phyloP scores from a whole-genome alignment of 768 basidiomycete genomes.

The Chlorophyllum brunneum region DNA sequence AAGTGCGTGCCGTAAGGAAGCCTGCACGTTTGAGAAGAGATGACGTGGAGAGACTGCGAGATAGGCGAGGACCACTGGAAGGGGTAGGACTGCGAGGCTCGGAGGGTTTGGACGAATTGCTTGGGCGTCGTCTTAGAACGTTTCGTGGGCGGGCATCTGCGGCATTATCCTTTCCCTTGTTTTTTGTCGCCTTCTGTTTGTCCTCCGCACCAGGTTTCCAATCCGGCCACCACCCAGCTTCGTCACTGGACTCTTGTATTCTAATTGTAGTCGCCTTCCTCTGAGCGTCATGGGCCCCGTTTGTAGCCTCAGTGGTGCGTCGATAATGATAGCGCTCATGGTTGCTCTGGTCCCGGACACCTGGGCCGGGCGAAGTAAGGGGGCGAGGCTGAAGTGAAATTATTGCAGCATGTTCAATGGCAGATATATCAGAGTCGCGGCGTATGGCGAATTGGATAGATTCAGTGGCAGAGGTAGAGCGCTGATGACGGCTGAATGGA shows the following conservation, averaged over 20 bases:
- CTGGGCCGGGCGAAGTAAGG: not conserved
- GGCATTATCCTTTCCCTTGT: not conserved
- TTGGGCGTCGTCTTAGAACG: not conserved
- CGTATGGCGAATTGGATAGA: not conserved
- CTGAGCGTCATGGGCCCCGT: not conserved
- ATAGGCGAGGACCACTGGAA: not conserved
- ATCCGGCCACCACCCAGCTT: not conserved
- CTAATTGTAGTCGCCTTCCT: not conserved
- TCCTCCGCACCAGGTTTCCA: not conserved
- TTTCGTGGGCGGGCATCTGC: not conserved
- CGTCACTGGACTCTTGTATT: not conserved
- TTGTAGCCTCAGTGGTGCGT: not conserved
- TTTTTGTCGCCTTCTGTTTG: not conserved
- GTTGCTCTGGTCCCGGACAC: not conserved
- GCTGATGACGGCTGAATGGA: not conserved
- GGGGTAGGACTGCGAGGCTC: not conserved
- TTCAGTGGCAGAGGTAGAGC: not conserved
- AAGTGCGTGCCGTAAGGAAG: not conserved
- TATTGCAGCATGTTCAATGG: not conserved
- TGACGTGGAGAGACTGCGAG: constrained; percentile 1
- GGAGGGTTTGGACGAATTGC: not conserved
- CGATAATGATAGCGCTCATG: constrained; percentile 1
- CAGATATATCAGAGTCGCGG: not conserved
- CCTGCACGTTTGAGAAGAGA: not conserved
- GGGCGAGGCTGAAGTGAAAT: not conserved